These are phyloP conservation scores for Pestalotiopsis sp. DNA, from an alignment of 2,329 filamentous ascomycete species.

Conservation along the genomic window DNA sequence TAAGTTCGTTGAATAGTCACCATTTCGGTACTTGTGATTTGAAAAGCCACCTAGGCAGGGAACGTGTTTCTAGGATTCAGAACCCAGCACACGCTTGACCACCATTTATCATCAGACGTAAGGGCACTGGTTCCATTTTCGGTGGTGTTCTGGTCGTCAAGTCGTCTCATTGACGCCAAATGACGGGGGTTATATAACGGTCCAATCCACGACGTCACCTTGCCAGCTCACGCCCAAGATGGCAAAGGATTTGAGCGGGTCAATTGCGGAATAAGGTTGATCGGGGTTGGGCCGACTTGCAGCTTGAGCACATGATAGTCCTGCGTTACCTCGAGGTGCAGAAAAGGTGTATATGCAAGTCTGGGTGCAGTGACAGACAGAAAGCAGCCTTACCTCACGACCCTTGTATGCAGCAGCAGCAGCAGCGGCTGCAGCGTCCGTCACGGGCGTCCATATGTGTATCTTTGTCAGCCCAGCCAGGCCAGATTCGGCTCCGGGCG, in stretches of 20 bases:
- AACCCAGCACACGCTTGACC: no score
- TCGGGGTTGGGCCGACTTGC: slow-evolving; percentile 1
- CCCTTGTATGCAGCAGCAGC: neutral
- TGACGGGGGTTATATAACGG: neutral
- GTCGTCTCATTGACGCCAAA: neutral
- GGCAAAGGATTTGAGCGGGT: neutral
- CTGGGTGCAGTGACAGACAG: neutral
- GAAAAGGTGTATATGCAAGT: neutral
- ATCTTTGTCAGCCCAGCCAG: neutral
- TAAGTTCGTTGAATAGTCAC: no score
- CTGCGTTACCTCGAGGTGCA: neutral
- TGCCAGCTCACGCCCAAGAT: neutral
- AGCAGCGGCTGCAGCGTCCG: neutral
- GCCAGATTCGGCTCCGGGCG: neutral
- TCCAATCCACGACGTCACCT: neutral
- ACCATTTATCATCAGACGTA: neutral
- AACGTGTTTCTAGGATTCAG: no score
- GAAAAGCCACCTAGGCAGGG: no score
- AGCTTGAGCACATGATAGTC: neutral
- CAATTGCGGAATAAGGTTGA: neutral
- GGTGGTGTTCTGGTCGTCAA: neutral
- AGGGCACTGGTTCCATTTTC: neutral
- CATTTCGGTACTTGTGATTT: no score
- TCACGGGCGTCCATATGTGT: neutral
- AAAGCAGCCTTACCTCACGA: neutral